phyloP scores from a whole-genome alignment of 768 basidiomycete species.

The Macrolepiota fuliginosa region DNA sequence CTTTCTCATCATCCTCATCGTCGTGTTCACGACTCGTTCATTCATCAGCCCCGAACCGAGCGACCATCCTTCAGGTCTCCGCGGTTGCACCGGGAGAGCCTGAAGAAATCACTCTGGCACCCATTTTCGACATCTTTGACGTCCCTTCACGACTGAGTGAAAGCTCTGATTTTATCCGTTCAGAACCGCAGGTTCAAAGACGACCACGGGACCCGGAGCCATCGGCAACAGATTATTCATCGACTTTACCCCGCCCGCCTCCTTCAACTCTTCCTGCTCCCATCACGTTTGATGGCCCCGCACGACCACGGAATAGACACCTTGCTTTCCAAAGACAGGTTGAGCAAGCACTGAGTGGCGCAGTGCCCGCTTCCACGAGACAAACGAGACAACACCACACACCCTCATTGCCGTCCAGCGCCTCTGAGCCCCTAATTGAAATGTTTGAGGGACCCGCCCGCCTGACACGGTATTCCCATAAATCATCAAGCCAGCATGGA shows the following conservation, averaged over 20 bases:
- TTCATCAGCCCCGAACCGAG: conserved; percentile 22
- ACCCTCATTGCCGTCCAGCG: conserved; percentile 16
- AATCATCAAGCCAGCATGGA: conserved; percentile 18
- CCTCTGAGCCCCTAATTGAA: conserved; percentile 31
- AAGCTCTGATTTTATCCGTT: conserved; percentile 25
- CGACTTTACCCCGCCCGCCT: conserved; percentile 18
- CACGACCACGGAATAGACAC: conserved; percentile 28
- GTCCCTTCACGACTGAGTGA: conserved; percentile 40
- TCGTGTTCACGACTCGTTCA: conserved; percentile 22
- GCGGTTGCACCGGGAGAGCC: conserved; percentile 17
- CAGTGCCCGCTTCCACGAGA: conserved; percentile 17
- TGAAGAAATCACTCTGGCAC: conserved; percentile 26
- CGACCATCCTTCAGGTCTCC: conserved; percentile 18
- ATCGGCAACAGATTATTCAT: conserved; percentile 13
- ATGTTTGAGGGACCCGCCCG: conserved; percentile 49
- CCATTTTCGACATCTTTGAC: conserved; percentile 53
- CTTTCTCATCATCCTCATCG: conserved; percentile 18
- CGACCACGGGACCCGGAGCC: conserved; percentile 1
- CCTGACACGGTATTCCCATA: conserved; percentile 26
- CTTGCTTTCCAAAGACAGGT: conserved; percentile 23
- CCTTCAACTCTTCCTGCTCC: conserved; percentile 40
- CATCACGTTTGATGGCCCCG: conserved; percentile 48
- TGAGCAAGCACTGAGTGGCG: conserved; percentile 15
- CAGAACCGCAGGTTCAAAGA: conserved; percentile 8
- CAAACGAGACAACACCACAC: conserved; percentile 20